Evolutionary conservation across 1,139 yeast genomes (phyloP).

Genomic region (Magnusiomyces suaveolens): DNA sequence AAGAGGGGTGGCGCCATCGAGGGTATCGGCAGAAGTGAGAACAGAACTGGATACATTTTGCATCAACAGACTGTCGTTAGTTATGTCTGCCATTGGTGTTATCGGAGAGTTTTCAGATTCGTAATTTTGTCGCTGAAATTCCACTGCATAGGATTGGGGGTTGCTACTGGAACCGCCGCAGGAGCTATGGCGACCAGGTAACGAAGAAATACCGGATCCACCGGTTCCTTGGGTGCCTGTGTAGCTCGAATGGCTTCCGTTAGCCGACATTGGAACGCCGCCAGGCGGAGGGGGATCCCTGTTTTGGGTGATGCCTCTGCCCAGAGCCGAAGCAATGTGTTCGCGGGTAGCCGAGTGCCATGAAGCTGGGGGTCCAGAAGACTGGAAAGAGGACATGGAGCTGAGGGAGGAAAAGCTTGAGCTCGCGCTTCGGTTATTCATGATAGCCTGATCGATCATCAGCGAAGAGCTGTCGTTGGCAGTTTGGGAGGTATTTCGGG

Average conservation of each 20-base stretch:
- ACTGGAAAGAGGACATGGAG: not conserved
- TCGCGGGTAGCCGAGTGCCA: conserved; percentile 3
- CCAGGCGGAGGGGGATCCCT: not conserved
- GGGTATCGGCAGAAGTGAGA: not conserved
- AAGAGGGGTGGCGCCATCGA: not conserved
- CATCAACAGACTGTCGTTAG: not conserved
- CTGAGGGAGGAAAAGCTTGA: conserved; percentile 1
- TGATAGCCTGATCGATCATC: not conserved
- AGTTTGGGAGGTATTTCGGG: not conserved
- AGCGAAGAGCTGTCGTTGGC: not conserved
- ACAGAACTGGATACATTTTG: not conserved
- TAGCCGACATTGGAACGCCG: not conserved
- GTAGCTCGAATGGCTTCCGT: not conserved
- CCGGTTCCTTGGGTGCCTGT: not conserved
- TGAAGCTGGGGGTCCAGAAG: not conserved
- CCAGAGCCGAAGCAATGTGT: not conserved
- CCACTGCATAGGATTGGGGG: not conserved
- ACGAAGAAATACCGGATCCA: not conserved
- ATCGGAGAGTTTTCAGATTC: not conserved
- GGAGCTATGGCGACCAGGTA: not conserved
- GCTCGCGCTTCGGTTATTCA: conserved; percentile 2
- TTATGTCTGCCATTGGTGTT: not conserved
- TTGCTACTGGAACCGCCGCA: not conserved
- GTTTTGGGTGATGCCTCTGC: not conserved
- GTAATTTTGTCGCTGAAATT: not conserved